A percentile compares a stretch with the other conserved stretches of the same genome.
Evolutionary conservation across 2,329 filamentous ascomycete species (phyloP).

Genomic region (Volutella citrinella): DNA sequence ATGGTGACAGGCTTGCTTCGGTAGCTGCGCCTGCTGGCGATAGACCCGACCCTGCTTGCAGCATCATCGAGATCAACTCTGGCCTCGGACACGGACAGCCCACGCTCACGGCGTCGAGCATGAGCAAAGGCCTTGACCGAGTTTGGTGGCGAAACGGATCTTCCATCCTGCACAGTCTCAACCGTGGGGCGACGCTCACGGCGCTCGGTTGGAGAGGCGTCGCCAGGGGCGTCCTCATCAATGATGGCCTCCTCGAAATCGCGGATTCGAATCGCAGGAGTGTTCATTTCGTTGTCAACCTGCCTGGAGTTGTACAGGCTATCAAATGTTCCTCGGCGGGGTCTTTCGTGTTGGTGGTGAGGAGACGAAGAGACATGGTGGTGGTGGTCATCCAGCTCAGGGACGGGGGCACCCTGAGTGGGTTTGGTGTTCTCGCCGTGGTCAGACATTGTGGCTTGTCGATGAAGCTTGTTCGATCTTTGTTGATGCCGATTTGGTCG

Average conservation of each 20-base stretch:
- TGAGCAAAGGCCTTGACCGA: conserved; percentile 97
- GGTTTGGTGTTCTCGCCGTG: conserved; percentile 59
- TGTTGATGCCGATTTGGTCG: conserved; percentile 6
- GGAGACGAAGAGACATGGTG: conserved; percentile 59
- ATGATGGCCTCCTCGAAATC: conserved; percentile 86
- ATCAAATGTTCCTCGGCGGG: conserved; percentile 71
- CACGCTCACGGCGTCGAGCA: conserved; percentile 79
- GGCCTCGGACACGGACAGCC: conserved; percentile 53
- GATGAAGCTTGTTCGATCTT: conserved; percentile 4
- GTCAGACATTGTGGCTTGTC: conserved; percentile 57
- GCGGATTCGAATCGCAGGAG: conserved; percentile 52
- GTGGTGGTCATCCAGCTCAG: conserved; percentile 85
- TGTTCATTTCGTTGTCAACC: conserved; percentile 35
- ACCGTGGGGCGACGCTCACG: conserved; percentile 55
- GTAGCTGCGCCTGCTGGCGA: conserved; percentile 60
- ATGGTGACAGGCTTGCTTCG: conserved; percentile 57
- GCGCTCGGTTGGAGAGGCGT: conserved; percentile 39
- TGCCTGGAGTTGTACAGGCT: conserved; percentile 60
- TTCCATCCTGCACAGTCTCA: conserved; percentile 53
- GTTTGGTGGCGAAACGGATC: conserved; percentile 85
- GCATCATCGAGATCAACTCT: conserved; percentile 40
- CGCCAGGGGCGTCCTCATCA: conserved; percentile 65
- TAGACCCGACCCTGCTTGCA: conserved; percentile 69
- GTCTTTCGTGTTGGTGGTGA: conserved; percentile 58
- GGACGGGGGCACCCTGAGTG: conserved; percentile 70